A percentile compares a stretch with the other conserved stretches of the same genome.
Evolutionary conservation across 768 basidiomycete genomes (phyloP).

Genomic region (Tephrocybe rancida): DNA sequence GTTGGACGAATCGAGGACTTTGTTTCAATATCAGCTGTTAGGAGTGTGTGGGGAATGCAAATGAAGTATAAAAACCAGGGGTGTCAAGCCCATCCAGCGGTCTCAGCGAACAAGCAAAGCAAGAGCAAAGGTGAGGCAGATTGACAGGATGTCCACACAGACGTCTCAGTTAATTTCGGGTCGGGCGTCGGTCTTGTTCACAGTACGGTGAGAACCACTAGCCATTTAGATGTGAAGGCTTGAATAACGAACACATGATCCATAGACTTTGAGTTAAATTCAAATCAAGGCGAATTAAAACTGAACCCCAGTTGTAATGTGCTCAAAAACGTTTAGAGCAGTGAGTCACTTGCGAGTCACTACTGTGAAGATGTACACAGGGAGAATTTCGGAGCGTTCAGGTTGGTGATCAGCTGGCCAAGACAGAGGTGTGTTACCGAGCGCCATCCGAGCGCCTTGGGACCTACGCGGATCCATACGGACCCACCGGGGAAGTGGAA

Average conservation of each 20-base stretch:
- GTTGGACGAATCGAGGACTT: neutral
- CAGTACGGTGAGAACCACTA: neutral
- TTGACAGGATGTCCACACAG: neutral
- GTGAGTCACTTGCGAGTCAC: neutral
- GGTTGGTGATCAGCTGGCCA: neutral
- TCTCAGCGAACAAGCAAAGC: neutral
- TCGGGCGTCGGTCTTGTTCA: conserved; percentile 1
- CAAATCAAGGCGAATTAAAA: neutral
- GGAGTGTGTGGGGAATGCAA: neutral
- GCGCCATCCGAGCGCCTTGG: neutral
- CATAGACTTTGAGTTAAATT: neutral
- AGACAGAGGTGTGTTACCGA: neutral
- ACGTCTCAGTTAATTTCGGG: conserved; percentile 4
- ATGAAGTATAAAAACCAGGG: neutral
- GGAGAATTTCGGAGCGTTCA: too few species aligned
- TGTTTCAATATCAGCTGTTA: neutral
- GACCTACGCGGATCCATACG: conserved; percentile 1
- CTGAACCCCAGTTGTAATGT: neutral
- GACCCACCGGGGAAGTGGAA: neutral
- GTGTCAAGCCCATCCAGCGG: neutral
- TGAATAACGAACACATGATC: neutral
- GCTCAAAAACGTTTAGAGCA: neutral
- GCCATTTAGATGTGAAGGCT: neutral
- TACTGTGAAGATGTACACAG: neutral
- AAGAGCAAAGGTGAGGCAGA: neutral